Conservation (phyloP, 2,329 filamentous ascomycete species). For the Tolypocladium inflatum region DNA sequence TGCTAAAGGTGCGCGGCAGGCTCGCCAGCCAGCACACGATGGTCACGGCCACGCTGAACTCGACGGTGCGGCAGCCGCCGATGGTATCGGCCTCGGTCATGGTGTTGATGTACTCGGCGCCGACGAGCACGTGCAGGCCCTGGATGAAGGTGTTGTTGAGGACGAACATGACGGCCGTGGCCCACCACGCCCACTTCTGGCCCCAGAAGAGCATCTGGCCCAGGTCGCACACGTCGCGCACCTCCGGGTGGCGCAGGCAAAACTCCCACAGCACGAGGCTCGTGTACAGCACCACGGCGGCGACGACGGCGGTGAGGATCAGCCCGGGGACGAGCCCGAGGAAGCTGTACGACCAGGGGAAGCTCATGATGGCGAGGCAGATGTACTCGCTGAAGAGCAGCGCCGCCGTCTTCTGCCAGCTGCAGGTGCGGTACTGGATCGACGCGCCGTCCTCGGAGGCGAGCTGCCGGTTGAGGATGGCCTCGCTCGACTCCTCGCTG, state of each 20-base stretch:
- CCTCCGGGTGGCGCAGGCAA: conserved; percentile 80
- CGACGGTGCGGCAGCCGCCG: conserved; percentile 63
- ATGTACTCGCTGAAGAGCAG: conserved; percentile 94
- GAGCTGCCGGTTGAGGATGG: conserved; percentile 56
- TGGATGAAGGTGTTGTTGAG: conserved; percentile 92
- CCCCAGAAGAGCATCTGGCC: conserved; percentile 93
- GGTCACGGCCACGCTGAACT: conserved; percentile 65
- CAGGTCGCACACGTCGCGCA: conserved; percentile 88
- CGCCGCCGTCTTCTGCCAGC: conserved; percentile 89
- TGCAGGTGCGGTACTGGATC: conserved; percentile 89
- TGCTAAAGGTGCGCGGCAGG: conserved; percentile 74
- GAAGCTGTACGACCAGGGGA: conserved; percentile 85
- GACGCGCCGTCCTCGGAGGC: conserved; percentile 66
- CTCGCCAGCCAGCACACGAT: conserved; percentile 71
- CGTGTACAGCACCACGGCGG: conserved; percentile 74
- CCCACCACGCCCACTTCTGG: conserved; percentile 61
- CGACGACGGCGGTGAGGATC: conserved; percentile 72
- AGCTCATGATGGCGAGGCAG: conserved; percentile 86
- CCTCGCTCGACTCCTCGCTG: conserved; percentile 34
- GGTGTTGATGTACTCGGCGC: conserved; percentile 82
- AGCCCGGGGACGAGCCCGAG: conserved; percentile 78
- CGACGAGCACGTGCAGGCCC: conserved; percentile 71
- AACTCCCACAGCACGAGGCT: conserved; percentile 61
- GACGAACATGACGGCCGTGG: conserved; percentile 76
- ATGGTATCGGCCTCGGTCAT: conserved; percentile 61